These are phyloP conservation scores for Babesia gibsoni DNA, from an alignment of 169 alveolate genomes.

Conservation along the genomic window DNA sequence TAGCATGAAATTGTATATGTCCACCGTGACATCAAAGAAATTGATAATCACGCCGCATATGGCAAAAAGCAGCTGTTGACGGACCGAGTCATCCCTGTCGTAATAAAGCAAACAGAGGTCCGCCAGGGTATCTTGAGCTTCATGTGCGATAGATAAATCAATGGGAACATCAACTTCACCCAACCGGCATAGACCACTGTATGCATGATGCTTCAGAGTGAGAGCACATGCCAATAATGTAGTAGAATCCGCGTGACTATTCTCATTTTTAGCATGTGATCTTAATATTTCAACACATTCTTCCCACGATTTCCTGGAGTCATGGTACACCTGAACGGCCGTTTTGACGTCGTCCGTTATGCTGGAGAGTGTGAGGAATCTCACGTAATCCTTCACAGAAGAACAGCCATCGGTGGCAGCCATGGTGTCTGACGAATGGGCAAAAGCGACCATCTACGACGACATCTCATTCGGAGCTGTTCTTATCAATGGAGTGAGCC, in stretches of 20 bases:
- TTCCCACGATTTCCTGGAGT: slow-evolving; percentile 5
- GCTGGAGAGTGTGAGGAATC: background rate
- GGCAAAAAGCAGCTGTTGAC: slow-evolving; percentile 14
- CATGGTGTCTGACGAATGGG: no score
- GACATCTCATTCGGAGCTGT: no score
- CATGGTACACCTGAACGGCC: slow-evolving; percentile 1
- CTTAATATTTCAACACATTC: background rate
- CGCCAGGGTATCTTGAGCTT: background rate
- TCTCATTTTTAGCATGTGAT: background rate
- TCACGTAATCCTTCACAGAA: slow-evolving; percentile 7
- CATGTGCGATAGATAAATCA: background rate
- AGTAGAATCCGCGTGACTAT: background rate
- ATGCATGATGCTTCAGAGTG: slow-evolving; percentile 47
- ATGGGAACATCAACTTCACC: background rate
- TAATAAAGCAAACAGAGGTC: background rate
- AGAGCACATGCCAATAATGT: slow-evolving; percentile 18
- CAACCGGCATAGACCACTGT: slow-evolving; percentile 12
- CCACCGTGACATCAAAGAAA: slow-evolving; percentile 8
- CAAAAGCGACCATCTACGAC: no score
- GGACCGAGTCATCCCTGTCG: background rate
- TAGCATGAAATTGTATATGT: slow-evolving; percentile 2
- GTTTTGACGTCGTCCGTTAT: background rate
- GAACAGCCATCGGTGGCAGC: no score
- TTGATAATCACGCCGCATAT: slow-evolving; percentile 9
- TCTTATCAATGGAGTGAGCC: no score